Conservation (phyloP, 2,329 filamentous ascomycete species). For the Sphaerulina vaccinii region DNA sequence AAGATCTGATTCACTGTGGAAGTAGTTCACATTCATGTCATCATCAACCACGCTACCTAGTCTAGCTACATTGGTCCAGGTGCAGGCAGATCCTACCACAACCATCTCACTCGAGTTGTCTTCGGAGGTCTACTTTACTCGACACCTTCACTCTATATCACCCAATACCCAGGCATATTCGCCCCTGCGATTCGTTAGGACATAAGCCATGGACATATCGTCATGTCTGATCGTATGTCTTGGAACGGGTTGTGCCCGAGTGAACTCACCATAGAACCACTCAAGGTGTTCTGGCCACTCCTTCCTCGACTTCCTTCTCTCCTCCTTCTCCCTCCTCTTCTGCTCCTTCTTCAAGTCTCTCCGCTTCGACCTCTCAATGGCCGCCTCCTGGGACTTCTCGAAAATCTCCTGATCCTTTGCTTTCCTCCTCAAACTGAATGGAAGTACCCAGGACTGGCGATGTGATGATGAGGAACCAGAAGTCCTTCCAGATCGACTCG, state of each 20-base stretch:
- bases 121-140: no score
- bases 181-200: no score
- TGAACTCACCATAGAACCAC: slow-evolving; percentile 9
- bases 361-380: not conserved
- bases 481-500: not conserved
- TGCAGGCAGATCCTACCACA: no score
- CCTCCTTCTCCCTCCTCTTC: slow-evolving; percentile 6
- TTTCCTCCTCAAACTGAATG: not conserved
- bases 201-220: no score
- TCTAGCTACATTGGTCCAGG: no score
- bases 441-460: not conserved
- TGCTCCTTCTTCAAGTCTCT: not conserved
- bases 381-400: slow-evolving; percentile 2
- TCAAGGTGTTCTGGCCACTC: slow-evolving; percentile 6
- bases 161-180: slow-evolving; percentile 2
- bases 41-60: no score
- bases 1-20: no score
- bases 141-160: not conserved
- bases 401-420: not conserved
- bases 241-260: no score
- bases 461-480: slow-evolving; percentile 1
- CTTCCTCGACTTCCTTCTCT: not conserved
- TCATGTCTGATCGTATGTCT: no score
- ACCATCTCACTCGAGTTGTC: not conserved
- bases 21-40: no score